Base-by-base conservation (phyloP, 169 alveolate genomes). In the Babesia caballi region DNA sequence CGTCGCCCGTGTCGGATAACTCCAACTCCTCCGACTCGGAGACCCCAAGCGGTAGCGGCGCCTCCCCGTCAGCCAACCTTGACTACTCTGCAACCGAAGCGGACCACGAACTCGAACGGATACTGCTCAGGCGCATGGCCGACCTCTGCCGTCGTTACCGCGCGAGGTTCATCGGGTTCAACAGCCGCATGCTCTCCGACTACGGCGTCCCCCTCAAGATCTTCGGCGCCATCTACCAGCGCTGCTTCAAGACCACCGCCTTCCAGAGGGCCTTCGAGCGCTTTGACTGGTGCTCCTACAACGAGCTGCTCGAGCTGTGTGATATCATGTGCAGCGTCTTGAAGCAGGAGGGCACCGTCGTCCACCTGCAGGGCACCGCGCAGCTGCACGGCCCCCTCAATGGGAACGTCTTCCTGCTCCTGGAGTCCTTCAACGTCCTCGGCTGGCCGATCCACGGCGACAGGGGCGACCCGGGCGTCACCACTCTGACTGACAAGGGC, bases 401-500 rank as follows among this genome's bases (percentile, higher is more conserved):
- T 60, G 90, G 88, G 0, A 82, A 74, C 53, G 58, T 88, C 27
- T 59, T 38, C 35, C 75, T 70, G 15, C 61, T 88, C 2, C 36
- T 83, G 21, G 90, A 84, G 42, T 60, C 78, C n/a, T 88, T 88
- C 59, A 88, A 88, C 56, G 25, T 78, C 50, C 75, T 70, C 49
- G 88, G 88, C 25, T 88, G 93, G 93, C 93, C 93, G 15, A 28
- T 88, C 56, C 88, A 78, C 23, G 69, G 73, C 30, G 41, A 59
- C 27, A 78, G 25, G 66, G 27, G 51, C 25, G 41, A 35, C 19
- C 41, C 54, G 41, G 19, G 35, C n/a, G 46, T 17, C 50, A n/a
- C 11, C 21, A 17, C 17, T 1, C 15, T 7, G 27, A 66, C 28
- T 8, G 58, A 42, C 21, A 66, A 58, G 28, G 28, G 38, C 19